Evolutionary conservation across 345 rosid species (phyloP).

Genomic region (Cochlearia excelsa): DNA sequence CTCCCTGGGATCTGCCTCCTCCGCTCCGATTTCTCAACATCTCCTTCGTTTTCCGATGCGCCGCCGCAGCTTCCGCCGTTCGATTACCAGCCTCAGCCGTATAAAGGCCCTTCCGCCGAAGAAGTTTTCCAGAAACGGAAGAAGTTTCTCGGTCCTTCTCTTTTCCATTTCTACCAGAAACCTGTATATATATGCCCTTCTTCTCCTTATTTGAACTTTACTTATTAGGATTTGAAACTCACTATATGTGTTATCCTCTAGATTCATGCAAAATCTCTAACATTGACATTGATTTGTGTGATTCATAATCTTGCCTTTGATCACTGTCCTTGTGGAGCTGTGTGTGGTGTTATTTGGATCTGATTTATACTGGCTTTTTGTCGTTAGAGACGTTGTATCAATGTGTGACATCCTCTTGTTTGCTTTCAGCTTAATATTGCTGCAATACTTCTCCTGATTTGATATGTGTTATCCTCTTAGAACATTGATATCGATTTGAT

Average conservation of each 20-base stretch:
- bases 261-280: not conserved
- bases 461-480: not conserved
- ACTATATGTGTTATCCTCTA: not conserved
- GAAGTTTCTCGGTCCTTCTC: slow-evolving; percentile 82
- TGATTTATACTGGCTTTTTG: too few relatives aligned
- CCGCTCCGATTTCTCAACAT: slow-evolving; percentile 31
- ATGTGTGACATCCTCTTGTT: too few relatives aligned
- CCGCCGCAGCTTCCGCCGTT: slow-evolving; percentile 71
- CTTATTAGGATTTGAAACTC: too few relatives aligned
- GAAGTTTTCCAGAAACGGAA: slow-evolving; percentile 72
- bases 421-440: too few relatives aligned
- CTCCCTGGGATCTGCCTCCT: slow-evolving; percentile 6
- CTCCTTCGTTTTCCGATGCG: slow-evolving; percentile 31
- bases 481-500: not conserved
- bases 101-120: slow-evolving; percentile 66
- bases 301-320: not conserved
- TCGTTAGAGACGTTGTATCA: too few relatives aligned
- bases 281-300: not conserved
- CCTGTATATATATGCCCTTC: slow-evolving; percentile 48
- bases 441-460: too few relatives aligned
- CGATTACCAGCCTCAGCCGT: slow-evolving; percentile 63
- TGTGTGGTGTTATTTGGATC: too few relatives aligned
- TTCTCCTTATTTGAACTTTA: too few relatives aligned
- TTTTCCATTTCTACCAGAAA: slow-evolving; percentile 76
- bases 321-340: too few relatives aligned